A percentile compares a stretch with the other conserved stretches of the same genome.
Evolutionary conservation across 1,139 yeast genomes (phyloP).

Genomic region (Taphrina confusa): DNA sequence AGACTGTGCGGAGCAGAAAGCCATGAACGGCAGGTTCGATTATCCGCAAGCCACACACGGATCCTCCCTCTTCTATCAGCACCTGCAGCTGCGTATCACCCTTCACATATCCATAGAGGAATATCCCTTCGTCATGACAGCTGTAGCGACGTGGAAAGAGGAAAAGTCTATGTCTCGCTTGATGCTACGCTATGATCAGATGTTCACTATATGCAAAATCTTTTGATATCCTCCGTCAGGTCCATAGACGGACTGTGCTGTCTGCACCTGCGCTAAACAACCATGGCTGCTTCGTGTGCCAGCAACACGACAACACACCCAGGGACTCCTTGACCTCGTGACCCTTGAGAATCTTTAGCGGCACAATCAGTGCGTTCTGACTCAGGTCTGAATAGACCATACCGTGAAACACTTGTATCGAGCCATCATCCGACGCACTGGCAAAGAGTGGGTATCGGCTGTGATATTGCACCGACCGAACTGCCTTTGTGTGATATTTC

Average conservation of each 20-base stretch:
- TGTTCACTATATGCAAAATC: neutral
- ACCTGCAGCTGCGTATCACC: no score
- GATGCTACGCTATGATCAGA: neutral
- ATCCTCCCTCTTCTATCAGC: no score
- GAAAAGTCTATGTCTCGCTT: neutral
- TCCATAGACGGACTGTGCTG: conserved; percentile 94
- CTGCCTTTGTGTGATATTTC: conserved; percentile 93
- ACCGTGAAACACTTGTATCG: conserved; percentile 92
- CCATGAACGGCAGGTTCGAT: no score
- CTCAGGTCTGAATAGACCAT: conserved; percentile 93
- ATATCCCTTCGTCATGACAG: no score
- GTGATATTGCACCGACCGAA: conserved; percentile 84
- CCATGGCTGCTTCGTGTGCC: conserved; percentile 99
- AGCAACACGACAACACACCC: conserved; percentile 84
- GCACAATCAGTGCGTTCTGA: conserved; percentile 94
- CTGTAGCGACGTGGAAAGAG: no score
- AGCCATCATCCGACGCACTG: conserved; percentile 95
- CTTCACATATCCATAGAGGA: no score
- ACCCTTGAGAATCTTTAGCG: conserved; percentile 92
- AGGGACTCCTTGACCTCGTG: conserved; percentile 76
- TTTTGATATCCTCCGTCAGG: conserved; percentile 46
- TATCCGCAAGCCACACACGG: no score
- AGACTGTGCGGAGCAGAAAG: no score
- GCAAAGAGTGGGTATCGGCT: conserved; percentile 86
- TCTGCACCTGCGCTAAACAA: conserved; percentile 98